phyloP scores from a whole-genome alignment of 805 yeast genomes.

The Brettanomyces nanus region DNA sequence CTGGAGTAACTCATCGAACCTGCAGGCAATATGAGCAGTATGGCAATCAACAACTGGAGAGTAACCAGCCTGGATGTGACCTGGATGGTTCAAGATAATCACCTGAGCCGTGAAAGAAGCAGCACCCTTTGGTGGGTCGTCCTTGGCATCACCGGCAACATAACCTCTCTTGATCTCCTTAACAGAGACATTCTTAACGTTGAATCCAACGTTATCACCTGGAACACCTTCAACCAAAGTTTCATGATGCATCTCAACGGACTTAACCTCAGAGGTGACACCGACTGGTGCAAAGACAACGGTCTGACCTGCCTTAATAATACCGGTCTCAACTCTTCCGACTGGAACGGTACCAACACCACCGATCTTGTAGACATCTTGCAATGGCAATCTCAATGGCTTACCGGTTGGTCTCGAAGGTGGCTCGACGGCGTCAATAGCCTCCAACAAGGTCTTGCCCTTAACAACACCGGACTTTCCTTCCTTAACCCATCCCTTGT shows the following conservation, averaged over 20 bases:
- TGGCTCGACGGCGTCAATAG: constrained; percentile 77
- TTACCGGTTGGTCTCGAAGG: constrained; percentile 76
- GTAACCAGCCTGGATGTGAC: constrained; percentile 88
- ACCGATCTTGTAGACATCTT: constrained; percentile 91
- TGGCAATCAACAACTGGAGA: constrained; percentile 88
- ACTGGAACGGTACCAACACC: constrained; percentile 90
- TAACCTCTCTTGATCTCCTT: constrained; percentile 90
- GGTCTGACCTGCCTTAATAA: constrained; percentile 86
- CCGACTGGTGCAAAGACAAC: constrained; percentile 65
- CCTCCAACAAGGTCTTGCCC: constrained; percentile 81
- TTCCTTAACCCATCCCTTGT: constrained; percentile 81
- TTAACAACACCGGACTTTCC: constrained; percentile 61
- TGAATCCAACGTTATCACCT: constrained; percentile 89
- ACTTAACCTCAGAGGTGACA: constrained; percentile 84
- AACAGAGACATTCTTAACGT: constrained; percentile 84
- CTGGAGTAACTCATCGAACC: constrained; percentile 71
- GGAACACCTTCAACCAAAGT: constrained; percentile 72
- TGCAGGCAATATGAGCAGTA: constrained; percentile 91
- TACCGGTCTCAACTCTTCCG: constrained; percentile 92
- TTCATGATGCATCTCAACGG: constrained; percentile 86
- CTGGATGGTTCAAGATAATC: constrained; percentile 84
- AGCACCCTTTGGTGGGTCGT: constrained; percentile 78
- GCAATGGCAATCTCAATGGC: constrained; percentile 85
- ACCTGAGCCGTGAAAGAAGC: constrained; percentile 72
- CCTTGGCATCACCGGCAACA: constrained; percentile 86